Percentiles rank a stretch among this genome's conserved stretches.
These are phyloP conservation scores for Chytriomyces sp. DNA, from an alignment of 192 early-diverging fungal species.

Conservation along the genomic window DNA sequence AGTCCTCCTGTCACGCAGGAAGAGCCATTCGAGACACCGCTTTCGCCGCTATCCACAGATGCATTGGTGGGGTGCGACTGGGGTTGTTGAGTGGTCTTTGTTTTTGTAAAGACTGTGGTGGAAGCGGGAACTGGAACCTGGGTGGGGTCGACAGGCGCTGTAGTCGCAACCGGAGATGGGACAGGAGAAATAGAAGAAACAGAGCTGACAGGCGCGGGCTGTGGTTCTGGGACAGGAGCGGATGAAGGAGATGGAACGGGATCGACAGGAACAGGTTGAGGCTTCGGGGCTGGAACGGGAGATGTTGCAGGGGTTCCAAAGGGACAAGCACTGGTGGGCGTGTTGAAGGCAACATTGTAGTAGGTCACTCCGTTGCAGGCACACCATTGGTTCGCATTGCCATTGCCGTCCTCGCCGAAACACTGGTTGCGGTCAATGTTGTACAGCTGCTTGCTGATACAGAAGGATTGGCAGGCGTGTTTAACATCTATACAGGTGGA, in stretches of 20 bases:
- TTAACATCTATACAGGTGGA: not conserved
- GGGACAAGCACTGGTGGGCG: not conserved
- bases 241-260: too few relatives aligned
- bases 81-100: too few relatives aligned
- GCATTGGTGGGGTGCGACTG: too few relatives aligned
- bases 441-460: not conserved
- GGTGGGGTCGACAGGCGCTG: too few relatives aligned
- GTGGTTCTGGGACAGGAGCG: not conserved
- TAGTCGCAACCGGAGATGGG: too few relatives aligned
- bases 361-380: slow-evolving; percentile 4
- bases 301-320: not conserved
- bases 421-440: not conserved
- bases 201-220: not conserved
- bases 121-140: too few relatives aligned
- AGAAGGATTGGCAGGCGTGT: slow-evolving; percentile 3
- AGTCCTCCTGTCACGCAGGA: too few relatives aligned
- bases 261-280: too few relatives aligned
- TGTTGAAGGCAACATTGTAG: not conserved
- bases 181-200: too few relatives aligned
- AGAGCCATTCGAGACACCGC: too few relatives aligned
- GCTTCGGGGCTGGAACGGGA: not conserved
- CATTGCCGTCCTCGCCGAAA: not conserved
- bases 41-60: too few relatives aligned
- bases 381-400: not conserved
- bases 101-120: too few relatives aligned